Conservation (phyloP, 2,329 filamentous ascomycete genomes). For the Trichoderma endophyticum region DNA sequence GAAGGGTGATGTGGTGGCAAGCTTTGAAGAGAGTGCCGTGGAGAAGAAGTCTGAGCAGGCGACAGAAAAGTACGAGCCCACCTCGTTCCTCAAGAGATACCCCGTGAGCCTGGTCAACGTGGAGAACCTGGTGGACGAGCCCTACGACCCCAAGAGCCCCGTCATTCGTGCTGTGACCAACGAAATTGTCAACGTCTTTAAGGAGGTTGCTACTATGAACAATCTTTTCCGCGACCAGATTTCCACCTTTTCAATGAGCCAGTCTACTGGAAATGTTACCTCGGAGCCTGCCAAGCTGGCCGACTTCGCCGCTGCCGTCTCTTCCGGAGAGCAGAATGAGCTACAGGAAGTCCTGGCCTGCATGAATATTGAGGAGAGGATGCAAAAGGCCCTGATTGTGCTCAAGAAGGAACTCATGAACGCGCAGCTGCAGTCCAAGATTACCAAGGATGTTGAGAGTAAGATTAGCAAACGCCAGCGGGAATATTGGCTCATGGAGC, state of each 20-base stretch:
- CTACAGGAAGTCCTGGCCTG: conserved; percentile 87
- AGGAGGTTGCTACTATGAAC: conserved; percentile 92
- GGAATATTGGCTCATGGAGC: conserved; percentile 98
- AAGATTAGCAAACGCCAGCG: conserved; percentile 97
- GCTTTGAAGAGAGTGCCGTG: conserved; percentile 81
- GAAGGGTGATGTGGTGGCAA: conserved; percentile 92
- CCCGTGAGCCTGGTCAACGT: conserved; percentile 93
- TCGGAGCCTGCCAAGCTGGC: conserved; percentile 93
- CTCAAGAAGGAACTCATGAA: conserved; percentile 99
- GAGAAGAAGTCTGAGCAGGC: conserved; percentile 53
- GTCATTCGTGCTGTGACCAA: conserved; percentile 90
- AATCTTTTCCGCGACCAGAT: conserved; percentile 96
- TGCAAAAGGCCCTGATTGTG: conserved; percentile 87
- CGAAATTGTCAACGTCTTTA: conserved; percentile 98
- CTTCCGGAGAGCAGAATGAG: conserved; percentile 87
- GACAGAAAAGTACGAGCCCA: conserved; percentile 71
- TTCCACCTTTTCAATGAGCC: conserved; percentile 93
- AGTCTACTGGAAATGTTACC: conserved; percentile 90
- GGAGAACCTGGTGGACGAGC: conserved; percentile 85
- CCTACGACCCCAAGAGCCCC: conserved; percentile 84
- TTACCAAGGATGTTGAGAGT: conserved; percentile 93
- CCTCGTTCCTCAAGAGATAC: conserved; percentile 86
- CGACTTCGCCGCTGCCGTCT: conserved; percentile 95
- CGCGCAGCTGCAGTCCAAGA: conserved; percentile 93
- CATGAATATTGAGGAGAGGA: conserved; percentile 85